phyloP scores from a whole-genome alignment of 345 rosid genomes.

The Salix purpurea region DNA sequence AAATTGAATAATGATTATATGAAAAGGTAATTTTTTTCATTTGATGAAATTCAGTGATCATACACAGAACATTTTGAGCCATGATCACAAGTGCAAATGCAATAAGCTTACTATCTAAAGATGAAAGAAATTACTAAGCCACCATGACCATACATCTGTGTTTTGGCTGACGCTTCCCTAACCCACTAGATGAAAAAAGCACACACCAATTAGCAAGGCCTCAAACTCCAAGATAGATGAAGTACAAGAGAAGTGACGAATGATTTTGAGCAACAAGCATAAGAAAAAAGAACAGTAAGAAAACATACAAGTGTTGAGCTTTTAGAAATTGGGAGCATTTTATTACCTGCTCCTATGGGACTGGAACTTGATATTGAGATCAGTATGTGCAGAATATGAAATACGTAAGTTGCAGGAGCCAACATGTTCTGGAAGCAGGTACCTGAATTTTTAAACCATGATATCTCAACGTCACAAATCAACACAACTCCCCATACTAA shows the following conservation, averaged over 20 bases:
- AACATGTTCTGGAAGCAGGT: constrained; percentile 85
- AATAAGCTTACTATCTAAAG: constrained; percentile 26
- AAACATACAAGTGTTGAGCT: neutral
- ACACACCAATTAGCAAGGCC: constrained; percentile 34
- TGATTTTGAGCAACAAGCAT: constrained; percentile 8
- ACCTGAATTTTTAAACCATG: constrained; percentile 38
- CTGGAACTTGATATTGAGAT: constrained; percentile 96
- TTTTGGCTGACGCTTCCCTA: constrained; percentile 51
- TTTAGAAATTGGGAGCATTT: neutral
- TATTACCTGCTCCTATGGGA: constrained; percentile 95
- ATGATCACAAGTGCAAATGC: constrained; percentile 15
- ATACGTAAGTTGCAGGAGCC: constrained; percentile 69
- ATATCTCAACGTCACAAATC: neutral
- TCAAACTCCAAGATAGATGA: constrained; percentile 15
- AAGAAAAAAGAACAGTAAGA: constrained; percentile 9
- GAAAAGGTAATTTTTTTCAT: neutral
- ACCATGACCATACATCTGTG: constrained; percentile 44
- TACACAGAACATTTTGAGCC: constrained; percentile 6
- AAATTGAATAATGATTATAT: neutral
- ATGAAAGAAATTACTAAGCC: constrained; percentile 48
- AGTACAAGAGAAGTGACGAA: neutral
- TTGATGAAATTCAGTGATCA: neutral
- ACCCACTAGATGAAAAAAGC: constrained; percentile 49
- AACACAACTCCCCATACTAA: neutral
- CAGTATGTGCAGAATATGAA: constrained; percentile 94